Conservation (phyloP, 1,284 basidiomycete genomes). For the Ceratobasidium sp. region DNA sequence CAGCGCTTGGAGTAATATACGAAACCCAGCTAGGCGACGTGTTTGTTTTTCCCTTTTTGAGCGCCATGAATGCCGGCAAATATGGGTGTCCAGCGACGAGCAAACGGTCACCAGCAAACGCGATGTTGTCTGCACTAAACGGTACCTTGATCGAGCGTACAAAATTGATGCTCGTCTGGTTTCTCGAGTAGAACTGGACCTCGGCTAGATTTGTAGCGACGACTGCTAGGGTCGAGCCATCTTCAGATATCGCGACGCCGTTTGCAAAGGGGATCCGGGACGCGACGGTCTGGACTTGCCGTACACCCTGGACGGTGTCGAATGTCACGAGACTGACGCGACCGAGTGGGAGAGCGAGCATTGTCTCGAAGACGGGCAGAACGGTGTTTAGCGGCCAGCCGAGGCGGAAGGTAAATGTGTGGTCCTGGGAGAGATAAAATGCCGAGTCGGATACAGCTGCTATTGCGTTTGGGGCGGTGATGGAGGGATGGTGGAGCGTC, state of each 20-base stretch:
- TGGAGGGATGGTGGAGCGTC: slow-evolving; percentile 65
- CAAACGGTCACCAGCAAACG: slow-evolving; percentile 60
- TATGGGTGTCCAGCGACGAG: slow-evolving; percentile 73
- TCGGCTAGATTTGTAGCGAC: slow-evolving; percentile 63
- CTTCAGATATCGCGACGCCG: slow-evolving; percentile 68
- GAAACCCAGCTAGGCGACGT: slow-evolving; percentile 68
- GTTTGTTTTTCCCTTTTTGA: slow-evolving; percentile 60
- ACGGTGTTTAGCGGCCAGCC: slow-evolving; percentile 61
- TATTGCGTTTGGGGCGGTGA: slow-evolving; percentile 72
- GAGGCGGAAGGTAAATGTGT: slow-evolving; percentile 70
- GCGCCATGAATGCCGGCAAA: slow-evolving; percentile 62
- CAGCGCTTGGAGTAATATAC: slow-evolving; percentile 54
- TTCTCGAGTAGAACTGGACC: slow-evolving; percentile 64
- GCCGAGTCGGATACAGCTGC: slow-evolving; percentile 68
- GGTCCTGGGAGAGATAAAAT: slow-evolving; percentile 77
- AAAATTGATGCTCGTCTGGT: slow-evolving; percentile 57
- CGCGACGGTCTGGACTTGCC: slow-evolving; percentile 56
- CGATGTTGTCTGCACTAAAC: slow-evolving; percentile 70
- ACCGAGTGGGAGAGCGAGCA: slow-evolving; percentile 66
- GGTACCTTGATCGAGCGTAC: slow-evolving; percentile 62
- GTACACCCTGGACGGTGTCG: slow-evolving; percentile 14
- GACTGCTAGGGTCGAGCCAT: slow-evolving; percentile 64
- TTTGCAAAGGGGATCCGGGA: slow-evolving; percentile 71
- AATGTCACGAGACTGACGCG: slow-evolving; percentile 62
- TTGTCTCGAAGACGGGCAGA: slow-evolving; percentile 64